Evolutionary conservation across 2,329 filamentous ascomycete species (phyloP).

Genomic region (Curvularia eragrostidis): DNA sequence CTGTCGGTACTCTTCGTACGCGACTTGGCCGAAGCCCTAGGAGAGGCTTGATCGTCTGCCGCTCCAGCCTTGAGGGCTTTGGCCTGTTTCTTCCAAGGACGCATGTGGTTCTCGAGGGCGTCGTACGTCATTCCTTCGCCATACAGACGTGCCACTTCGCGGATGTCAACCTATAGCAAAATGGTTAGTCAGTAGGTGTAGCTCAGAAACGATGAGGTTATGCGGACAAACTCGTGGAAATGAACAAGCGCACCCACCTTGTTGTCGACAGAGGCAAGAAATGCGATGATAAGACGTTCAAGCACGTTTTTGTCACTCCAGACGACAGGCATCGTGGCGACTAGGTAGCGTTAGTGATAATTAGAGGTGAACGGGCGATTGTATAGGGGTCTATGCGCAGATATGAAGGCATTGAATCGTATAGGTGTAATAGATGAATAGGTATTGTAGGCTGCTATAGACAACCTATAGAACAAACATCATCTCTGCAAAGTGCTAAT

Average conservation of each 20-base stretch:
- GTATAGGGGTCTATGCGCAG: neutral
- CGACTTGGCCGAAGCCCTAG: conserved; percentile 4
- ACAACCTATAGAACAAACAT: neutral
- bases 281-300: conserved; percentile 51
- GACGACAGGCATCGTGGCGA: conserved; percentile 42
- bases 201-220: neutral
- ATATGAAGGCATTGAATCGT: neutral
- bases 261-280: conserved; percentile 45
- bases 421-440: neutral
- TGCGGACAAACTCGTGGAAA: neutral
- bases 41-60: conserved; percentile 1
- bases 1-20: conserved; percentile 1
- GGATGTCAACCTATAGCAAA: conserved; percentile 53
- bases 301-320: conserved; percentile 47
- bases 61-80: conserved; percentile 37
- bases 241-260: conserved; percentile 34
- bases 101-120: conserved; percentile 56
- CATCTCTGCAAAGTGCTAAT: neutral
- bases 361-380: neutral
- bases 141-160: conserved; percentile 54
- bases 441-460: too few species aligned
- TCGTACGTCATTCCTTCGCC: conserved; percentile 57
- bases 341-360: neutral
- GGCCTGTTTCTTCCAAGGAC: conserved; percentile 54
- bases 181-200: conserved; percentile 11